Evolutionary conservation across 805 yeast genomes (phyloP), one percentile per base, ranked within the genome.

Genomic region (Priceomyces fermenticarens): DNA sequence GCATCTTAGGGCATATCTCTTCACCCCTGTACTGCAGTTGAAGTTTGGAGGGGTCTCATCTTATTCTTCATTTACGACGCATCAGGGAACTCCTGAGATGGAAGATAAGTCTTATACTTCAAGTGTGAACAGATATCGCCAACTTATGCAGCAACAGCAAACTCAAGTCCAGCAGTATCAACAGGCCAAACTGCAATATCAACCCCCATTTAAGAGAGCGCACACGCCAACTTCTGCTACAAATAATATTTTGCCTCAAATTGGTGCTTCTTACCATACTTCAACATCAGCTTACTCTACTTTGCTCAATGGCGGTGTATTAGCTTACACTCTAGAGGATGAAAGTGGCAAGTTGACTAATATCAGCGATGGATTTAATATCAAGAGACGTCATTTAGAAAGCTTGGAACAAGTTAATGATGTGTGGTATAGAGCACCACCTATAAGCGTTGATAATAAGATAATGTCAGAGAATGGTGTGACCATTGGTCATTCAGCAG

Each of bases 361-460:
- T 13, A 15, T 58, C 8, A 55, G 60, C 38, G 62, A 57, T 2
- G 36, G 35, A 3, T 44, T 65, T 10, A 53, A 55, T 45, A n/a
- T 30, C 32, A 62, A 63, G 47, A 53, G 54, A 34, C 46, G 56
- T 35, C 55, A 48, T 35, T 32, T 48, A 14, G 56, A 51, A 25
- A 55, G 49, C 30, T 45, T 39, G 7, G 44, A 39, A 2, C 47
- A 42, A 13, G 40, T 41, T 20, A 49, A 42, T 16, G 59, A 57
- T 11, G 56, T 85, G 12, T 85, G 89, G 86, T 83, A 78, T 57
- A 72, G 83, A 51, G 78, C 86, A 0, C 84, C 89, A 2, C 85
- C 88, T 17, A 65, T 75, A 9, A 63, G 70, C 25, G 46, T 53
- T 10, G 15, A 45, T 3, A 50, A 43, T 28, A 47, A 45, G 37